phyloP scores from a whole-genome alignment of 2,329 filamentous ascomycete genomes.

The Ophiostoma angusticollis region DNA sequence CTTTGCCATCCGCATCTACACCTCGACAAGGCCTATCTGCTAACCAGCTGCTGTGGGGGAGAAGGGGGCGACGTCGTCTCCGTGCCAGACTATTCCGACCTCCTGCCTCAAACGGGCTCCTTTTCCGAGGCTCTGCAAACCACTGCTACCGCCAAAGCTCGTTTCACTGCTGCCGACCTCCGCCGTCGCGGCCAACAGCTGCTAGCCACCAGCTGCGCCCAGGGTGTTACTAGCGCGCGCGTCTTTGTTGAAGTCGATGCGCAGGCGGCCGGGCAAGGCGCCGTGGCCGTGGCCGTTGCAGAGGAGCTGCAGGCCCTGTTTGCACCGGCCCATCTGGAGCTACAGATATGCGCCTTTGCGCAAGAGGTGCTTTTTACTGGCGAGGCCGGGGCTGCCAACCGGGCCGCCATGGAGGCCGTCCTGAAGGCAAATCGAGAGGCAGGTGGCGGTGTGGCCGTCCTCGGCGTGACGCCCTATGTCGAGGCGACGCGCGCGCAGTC shows the following conservation, averaged over 20 bases:
- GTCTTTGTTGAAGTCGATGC: slow-evolving; percentile 61
- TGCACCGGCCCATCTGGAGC: slow-evolving; percentile 34
- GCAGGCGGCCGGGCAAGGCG: slow-evolving; percentile 30
- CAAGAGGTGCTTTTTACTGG: slow-evolving; percentile 55
- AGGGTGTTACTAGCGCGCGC: slow-evolving; percentile 56
- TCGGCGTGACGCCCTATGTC: slow-evolving; percentile 61
- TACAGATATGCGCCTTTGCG: slow-evolving; percentile 60
- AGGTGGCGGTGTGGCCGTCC: slow-evolving; percentile 31
- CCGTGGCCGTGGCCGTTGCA: slow-evolving; percentile 34
- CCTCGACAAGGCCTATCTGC: slow-evolving; percentile 52
- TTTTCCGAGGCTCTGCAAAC: slow-evolving; percentile 51
- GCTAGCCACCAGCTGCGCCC: slow-evolving; percentile 48
- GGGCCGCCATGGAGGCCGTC: slow-evolving; percentile 28
- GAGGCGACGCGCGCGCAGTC: slow-evolving; percentile 38
- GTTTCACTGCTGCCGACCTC: slow-evolving; percentile 51
- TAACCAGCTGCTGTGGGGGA: slow-evolving; percentile 24
- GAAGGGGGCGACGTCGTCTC: slow-evolving; percentile 16
- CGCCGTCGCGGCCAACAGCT: slow-evolving; percentile 50
- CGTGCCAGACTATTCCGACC: slow-evolving; percentile 39
- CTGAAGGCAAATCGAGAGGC: slow-evolving; percentile 14
- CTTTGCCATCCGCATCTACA: slow-evolving; percentile 64
- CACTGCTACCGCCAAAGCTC: slow-evolving; percentile 42
- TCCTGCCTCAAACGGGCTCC: slow-evolving; percentile 45
- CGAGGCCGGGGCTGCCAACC: slow-evolving; percentile 35
- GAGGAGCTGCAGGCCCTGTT: slow-evolving; percentile 43